A percentile compares a stretch with the other conserved stretches of the same genome.
Evolutionary conservation across 495 filamentous ascomycete species (phyloP).

Genomic region (Aspergillus ostianus): DNA sequence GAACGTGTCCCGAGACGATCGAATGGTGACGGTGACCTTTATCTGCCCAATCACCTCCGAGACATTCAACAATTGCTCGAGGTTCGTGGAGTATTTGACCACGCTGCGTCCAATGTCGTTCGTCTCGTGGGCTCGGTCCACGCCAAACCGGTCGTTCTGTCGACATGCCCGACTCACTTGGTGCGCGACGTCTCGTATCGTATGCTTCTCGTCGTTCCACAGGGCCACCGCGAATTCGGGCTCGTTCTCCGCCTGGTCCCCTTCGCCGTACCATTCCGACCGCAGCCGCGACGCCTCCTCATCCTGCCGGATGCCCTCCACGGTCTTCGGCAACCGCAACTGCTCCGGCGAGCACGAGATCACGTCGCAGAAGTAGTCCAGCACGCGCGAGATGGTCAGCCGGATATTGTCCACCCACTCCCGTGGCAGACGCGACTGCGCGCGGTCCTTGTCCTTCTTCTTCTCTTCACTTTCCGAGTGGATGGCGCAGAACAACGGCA

Average conservation of each 20-base stretch:
- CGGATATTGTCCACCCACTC: slow-evolving; percentile 73
- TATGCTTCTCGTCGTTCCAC: slow-evolving; percentile 99
- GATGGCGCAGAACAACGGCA: slow-evolving; percentile 88
- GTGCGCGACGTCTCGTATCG: slow-evolving; percentile 81
- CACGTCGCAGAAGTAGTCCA: slow-evolving; percentile 96
- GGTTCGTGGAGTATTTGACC: slow-evolving; percentile 68
- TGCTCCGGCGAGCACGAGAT: slow-evolving; percentile 97
- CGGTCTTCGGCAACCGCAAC: slow-evolving; percentile 78
- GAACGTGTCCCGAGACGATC: slow-evolving; percentile 91
- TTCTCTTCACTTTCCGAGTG: slow-evolving; percentile 63
- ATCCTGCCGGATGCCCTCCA: slow-evolving; percentile 73
- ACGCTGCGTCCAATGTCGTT: slow-evolving; percentile 84
- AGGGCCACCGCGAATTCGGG: slow-evolving; percentile 83
- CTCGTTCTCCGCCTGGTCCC: slow-evolving; percentile 52
- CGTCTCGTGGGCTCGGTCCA: slow-evolving; percentile 77
- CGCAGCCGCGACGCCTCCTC: slow-evolving; percentile 75
- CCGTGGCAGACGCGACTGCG: slow-evolving; percentile 55
- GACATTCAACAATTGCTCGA: slow-evolving; percentile 68
- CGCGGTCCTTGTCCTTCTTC: slow-evolving; percentile 62
- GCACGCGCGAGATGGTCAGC: slow-evolving; percentile 76
- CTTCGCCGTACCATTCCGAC: slow-evolving; percentile 68
- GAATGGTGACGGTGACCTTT: slow-evolving; percentile 92
- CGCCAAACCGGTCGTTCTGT: slow-evolving; percentile 62
- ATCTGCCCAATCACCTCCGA: slow-evolving; percentile 88
- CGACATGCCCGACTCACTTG: slow-evolving; percentile 90